Conservation (phyloP, 1,139 yeast genomes). For the Hanseniaspora uvarum region DNA sequence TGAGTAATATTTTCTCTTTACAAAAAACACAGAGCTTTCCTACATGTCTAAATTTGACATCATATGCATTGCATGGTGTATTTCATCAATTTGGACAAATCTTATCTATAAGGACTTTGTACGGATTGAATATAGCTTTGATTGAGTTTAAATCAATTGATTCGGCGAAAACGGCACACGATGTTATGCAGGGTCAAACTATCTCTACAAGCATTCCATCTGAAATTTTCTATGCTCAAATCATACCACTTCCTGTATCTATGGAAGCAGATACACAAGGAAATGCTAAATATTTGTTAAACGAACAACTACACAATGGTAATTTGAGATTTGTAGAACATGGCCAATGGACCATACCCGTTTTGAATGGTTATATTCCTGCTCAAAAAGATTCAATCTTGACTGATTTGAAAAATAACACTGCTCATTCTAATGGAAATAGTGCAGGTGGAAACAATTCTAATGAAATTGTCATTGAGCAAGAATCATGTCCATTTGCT, state of each 20-base stretch:
- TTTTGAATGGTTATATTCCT: constrained; percentile 22
- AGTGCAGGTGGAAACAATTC: constrained; percentile 8
- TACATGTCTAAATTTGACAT: constrained; percentile 28
- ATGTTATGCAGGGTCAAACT: constrained; percentile 69
- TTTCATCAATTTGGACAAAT: constrained; percentile 46
- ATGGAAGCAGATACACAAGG: constrained; percentile 14
- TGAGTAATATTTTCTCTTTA: constrained; percentile 60
- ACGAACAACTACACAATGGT: constrained; percentile 31
- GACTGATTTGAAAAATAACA: constrained; percentile 14
- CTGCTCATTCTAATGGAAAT: constrained; percentile 17
- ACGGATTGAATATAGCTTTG: constrained; percentile 49
- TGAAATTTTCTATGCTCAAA: constrained; percentile 58
- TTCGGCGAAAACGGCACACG: constrained; percentile 67
- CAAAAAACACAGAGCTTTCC: constrained; percentile 36
- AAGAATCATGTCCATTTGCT: constrained; percentile 31
- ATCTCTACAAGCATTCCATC: constrained; percentile 58
- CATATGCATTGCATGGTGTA: constrained; percentile 35
- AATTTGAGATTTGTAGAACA: constrained; percentile 30
- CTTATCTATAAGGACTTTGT: constrained; percentile 48
- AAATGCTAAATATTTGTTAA: constrained; percentile 25
- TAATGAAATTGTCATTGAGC: constrained; percentile 23
- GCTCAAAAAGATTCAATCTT: constrained; percentile 1
- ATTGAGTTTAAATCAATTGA: constrained; percentile 66
- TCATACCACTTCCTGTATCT: constrained; percentile 33
- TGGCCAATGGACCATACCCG: constrained; percentile 29